Evolutionary conservation across 1,139 yeast genomes (phyloP), one percentile per base, ranked within the genome.

Genomic region (Yamadazyma mexicana): DNA sequence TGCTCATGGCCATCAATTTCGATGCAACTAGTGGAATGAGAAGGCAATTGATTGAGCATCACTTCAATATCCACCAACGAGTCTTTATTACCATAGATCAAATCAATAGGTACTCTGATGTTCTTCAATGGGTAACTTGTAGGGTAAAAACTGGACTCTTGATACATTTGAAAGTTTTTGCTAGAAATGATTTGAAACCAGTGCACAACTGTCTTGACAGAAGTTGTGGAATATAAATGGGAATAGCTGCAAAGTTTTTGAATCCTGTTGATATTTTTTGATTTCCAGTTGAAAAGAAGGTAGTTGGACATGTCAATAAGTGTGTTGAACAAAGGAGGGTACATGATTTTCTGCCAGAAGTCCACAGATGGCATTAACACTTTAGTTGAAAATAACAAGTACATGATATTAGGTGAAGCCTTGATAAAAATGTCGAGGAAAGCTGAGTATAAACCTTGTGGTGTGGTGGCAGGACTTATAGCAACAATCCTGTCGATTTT

Each of bases 391-490:
- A 91, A 91, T 31, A 88, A 64, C 35, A 83, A 59, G 56, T 76
- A 89, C 54, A 91, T 72, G 31, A 88, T 62, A 40, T 81, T 75
- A 2, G 98, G 98, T 2, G 89, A 81, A 6, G 95, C 77, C 53
- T 87, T 83, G 48, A 87, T 77, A 32, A 91, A 69, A 0, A 89
- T 74, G 56, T 88, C 95, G 26, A 87, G 81, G 42, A 89, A 67
- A 55, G 77, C 74, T 48, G 91, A 86, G 46, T 83, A 81, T 17
- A 91, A 68, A 1, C 95, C 94, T 37, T 81, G 86, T 0, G 98
- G 98, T 0, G 97, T 87, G 64, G 95, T 86, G 1, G 98, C 98
- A 0, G 98, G 98, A 0, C 96, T 87, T 31, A 87, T 75, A 4
- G 94, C 95, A 39, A 91, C 77, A 45, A 91, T 77, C 48, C 79